Evolutionary conservation across 2,329 filamentous ascomycete species (phyloP), one percentile per base, ranked within the genome.

Genomic region (Aspergillus thermomutatus): DNA sequence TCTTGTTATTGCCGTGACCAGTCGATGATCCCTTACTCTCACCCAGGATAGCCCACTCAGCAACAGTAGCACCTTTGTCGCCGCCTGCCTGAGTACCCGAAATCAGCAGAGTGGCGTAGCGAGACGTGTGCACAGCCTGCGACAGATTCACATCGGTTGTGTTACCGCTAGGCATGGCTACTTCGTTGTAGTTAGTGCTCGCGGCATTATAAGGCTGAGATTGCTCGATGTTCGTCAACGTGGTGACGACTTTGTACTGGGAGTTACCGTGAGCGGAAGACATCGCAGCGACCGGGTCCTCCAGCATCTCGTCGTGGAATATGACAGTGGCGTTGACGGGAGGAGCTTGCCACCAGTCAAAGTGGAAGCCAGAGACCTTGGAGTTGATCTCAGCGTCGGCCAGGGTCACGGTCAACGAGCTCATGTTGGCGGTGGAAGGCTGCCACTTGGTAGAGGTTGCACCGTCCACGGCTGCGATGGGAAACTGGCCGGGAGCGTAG

Each of bases 381-480:
- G 64, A 57, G 5, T 67, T 68, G 7, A 56, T 49, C 10, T 68
- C 61, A 0, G 56, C 40, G 49, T 84, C 72, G 0, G 74, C 79
- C 2, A 86, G 75, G 25, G 83, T 77, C 46, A 90, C 79, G 1
- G 83, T 84, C 14, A 90, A 66, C 3, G 81, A 81, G 27, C 82
- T 77, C 4, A 80, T 76, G 0, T 70, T 72, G 50, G 83, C 82
- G 1, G 80, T 67, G 1, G 73, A 66, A 0, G 87, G 86, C 65
- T 89, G 86, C 87, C 87, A 90, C 61, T 83, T 83, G 0, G 87
- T 90, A 19, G 82, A 82, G 4, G 82, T 77, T 2, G 85, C 85
- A 52, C 87, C 87, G 64, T 90, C 87, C 51, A 88, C 81, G 2
- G 85, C 86, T 0, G 82, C 79, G 52, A 88, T 77, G 1, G 88